Evolutionary conservation across 2,329 filamentous ascomycete species (phyloP), one percentile per base, ranked within the genome.

Genomic region (Monascus ruber): DNA sequence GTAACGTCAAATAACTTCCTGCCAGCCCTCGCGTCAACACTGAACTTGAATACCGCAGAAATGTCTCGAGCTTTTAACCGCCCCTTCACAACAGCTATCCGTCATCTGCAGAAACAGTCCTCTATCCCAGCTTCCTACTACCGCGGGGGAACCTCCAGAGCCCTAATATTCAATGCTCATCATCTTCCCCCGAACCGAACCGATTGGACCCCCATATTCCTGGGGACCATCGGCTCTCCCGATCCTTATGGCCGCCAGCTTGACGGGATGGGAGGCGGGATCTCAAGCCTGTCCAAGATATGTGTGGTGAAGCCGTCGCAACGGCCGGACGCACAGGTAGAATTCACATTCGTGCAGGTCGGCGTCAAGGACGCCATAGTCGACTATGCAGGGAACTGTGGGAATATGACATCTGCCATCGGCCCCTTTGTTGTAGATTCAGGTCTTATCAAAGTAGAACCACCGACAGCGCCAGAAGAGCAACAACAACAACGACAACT

Each of bases 281-380:
- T 81, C 40, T 83, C 79, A 6, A 79, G 74, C 33, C 72, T 83
- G 2, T 81, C 76, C 41, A 87, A 87, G 57, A 68, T 86, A 11
- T 83, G 81, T 58, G 67, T 87, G 1, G 68, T 87, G 1, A 72
- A 71, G 2, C 63, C 64, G 1, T 69, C 76, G 2, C 53, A 58
- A 2, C 62, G 67, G 10, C 43, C 56, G 0, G 70, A 69, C 25
- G 71, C 70, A 0, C 74, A 84, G 46, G 67, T 85, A 8, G 76
- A 83, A 42, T 85, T 81, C 52, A 86, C 81, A 0, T 86, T 86
- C 53, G 74, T 81, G 1, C 76, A 79, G 31, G 65, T 85, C 5
- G 81, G 81, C 2, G 72, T 85, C 39, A 72, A 72, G 38, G 70
- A 79, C 47, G 64, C 65, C 4, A 60, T 65, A 27, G 68, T 86